Base-by-base conservation (phyloP, 306 rosid genomes). In the Abrus pulchellus region DNA sequence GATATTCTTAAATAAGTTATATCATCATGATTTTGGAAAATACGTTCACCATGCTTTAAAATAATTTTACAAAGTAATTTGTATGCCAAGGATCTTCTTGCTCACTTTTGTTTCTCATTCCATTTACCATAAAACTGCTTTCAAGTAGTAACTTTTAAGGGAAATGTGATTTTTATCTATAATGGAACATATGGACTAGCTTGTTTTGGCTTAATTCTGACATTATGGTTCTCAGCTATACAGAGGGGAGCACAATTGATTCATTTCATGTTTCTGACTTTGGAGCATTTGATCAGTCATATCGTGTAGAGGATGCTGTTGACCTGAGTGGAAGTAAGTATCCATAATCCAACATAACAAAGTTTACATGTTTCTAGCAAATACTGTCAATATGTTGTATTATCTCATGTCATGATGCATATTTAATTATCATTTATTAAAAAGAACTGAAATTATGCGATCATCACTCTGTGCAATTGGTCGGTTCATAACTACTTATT, bases 311-410 rank as follows among this genome's bases (percentile, higher is more conserved):
- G 74, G 84, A 78, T 45, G 76, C 89, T 59, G 78, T 72, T 69
- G 81, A 72, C 60, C 79, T 78, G 72, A 77, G 85, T 83, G 80
- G 75, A 88, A 83, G 91, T 88, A 85, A 85, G 87, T 72, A 52
- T 69, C 68, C 54, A 52, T 62, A 47, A 49, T 56, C 30, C 10
- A 12, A 62, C 49, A 64, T 74, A 4, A 40, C 50, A 54, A 52
- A 66, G 34, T 68, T 72, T 83, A 65, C 32, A 47, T 82, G 40
- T 76, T 62, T 40, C 34, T 27, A 78, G 66, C 44, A 32, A 54
- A 61, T 28, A 47, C 69, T 9, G 68, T 53, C 38, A n/a, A 12
- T 60, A 8, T 43, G 11, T 27, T 48, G 48, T 29, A 41, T 47
- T 74, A 14, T 80, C 75, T 36, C 48, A 20, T 49, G 72, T 27